Evolutionary conservation across 2,329 filamentous ascomycete species (phyloP).

Genomic region (Pestalotiopsis sp.): DNA sequence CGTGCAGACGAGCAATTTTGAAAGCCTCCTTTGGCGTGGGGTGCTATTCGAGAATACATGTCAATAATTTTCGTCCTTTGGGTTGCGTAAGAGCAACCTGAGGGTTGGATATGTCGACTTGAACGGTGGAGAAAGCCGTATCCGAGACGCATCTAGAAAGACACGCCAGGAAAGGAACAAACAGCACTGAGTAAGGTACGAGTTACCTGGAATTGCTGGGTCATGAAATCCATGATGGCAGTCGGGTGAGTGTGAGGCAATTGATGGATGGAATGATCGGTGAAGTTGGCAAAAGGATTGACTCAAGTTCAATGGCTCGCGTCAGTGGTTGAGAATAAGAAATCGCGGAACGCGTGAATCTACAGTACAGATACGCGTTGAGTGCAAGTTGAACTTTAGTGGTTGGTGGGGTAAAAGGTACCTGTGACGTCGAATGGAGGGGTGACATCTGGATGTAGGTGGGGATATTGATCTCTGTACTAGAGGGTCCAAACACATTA

Average conservation of each 20-base stretch:
- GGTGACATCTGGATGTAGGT: background rate
- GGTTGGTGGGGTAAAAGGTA: background rate
- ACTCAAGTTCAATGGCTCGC: too few relatives aligned
- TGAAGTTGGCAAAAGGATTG: background rate
- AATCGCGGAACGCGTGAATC: background rate
- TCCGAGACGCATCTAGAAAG: too few relatives aligned
- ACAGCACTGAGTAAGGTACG: too few relatives aligned
- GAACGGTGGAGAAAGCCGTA: background rate
- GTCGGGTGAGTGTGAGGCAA: background rate
- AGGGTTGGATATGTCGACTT: too few relatives aligned
- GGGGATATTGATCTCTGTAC: too few relatives aligned
- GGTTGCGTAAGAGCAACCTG: too few relatives aligned
- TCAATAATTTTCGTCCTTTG: background rate
- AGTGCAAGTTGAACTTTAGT: background rate
- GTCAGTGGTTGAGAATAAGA: background rate
- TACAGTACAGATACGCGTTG: background rate
- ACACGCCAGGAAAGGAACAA: too few relatives aligned
- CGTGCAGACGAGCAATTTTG: slow-evolving; percentile 25
- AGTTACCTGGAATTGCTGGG: too few relatives aligned
- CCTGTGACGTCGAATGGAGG: background rate
- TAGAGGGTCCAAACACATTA: too few relatives aligned
- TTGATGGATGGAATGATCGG: background rate
- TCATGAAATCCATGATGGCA: background rate
- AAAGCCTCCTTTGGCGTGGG: slow-evolving; percentile 28
- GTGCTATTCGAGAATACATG: background rate